phyloP scores from a whole-genome alignment of 805 yeast genomes.

The Myxozyma kluyveri region DNA sequence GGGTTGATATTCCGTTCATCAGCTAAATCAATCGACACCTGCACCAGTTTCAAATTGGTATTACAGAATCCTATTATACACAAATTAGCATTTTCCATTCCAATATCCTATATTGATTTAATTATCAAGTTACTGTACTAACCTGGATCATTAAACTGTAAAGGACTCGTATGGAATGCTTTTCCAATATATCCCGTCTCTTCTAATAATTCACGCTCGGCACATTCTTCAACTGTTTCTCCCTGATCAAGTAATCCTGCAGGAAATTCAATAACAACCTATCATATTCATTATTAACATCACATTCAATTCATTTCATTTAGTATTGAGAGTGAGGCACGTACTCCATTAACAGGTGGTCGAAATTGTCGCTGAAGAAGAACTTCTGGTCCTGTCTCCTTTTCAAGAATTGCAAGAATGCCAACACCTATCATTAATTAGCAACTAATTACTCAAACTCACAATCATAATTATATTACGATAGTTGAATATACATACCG shows the following conservation, averaged over 20 bases:
- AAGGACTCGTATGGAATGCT: constrained; percentile 46
- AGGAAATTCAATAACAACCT: constrained; percentile 70
- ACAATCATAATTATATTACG: background rate
- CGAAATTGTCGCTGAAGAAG: constrained; percentile 86
- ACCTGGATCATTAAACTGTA: constrained; percentile 76
- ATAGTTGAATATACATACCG: constrained; percentile 51
- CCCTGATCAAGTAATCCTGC: constrained; percentile 87
- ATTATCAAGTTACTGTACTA: constrained; percentile 1
- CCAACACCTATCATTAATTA: constrained; percentile 52
- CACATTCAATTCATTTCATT: background rate
- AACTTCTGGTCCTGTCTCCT: constrained; percentile 50
- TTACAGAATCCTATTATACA: constrained; percentile 60
- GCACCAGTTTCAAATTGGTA: constrained; percentile 78
- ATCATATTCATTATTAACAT: background rate
- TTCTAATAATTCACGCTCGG: constrained; percentile 81
- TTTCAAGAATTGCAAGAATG: constrained; percentile 67
- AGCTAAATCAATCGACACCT: constrained; percentile 69
- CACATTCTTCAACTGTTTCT: constrained; percentile 75
- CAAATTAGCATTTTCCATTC: background rate
- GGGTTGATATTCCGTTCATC: constrained; percentile 69
- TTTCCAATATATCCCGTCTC: constrained; percentile 90
- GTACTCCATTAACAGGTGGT: constrained; percentile 85
- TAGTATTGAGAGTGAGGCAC: constrained; percentile 34
- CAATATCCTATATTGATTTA: too few relatives aligned
- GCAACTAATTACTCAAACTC: too few relatives aligned